A percentile compares a stretch with the other conserved stretches of the same genome.
Evolutionary conservation across 306 rosid genomes (phyloP).

Genomic region (Dalbergia cultrata): DNA sequence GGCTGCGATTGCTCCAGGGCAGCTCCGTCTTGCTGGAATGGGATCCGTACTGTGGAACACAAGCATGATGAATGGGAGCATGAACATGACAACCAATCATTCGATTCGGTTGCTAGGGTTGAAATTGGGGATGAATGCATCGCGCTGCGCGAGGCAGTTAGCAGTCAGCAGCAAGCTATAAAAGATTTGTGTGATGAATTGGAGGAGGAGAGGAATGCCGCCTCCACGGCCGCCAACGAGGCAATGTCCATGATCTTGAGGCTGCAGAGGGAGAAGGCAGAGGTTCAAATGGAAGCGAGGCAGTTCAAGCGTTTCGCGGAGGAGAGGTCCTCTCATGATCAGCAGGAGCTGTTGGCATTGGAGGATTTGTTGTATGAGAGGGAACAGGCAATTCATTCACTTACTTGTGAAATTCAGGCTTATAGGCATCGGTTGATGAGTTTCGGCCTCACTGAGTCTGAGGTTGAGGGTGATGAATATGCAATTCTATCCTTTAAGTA

Average conservation of each 20-base stretch:
- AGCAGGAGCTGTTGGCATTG: slow-evolving; percentile 72
- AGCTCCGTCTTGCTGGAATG: slow-evolving; percentile 50
- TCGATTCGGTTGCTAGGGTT: slow-evolving; percentile 65
- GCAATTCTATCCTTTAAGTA: slow-evolving; percentile 76
- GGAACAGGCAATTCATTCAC: slow-evolving; percentile 81
- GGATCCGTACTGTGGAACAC: slow-evolving; percentile 76
- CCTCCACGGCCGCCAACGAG: slow-evolving; percentile 92
- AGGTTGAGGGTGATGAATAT: slow-evolving; percentile 58
- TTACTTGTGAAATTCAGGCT: slow-evolving; percentile 84
- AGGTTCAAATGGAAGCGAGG: slow-evolving; percentile 91
- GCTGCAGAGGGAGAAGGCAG: slow-evolving; percentile 98
- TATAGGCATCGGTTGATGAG: slow-evolving; percentile 95
- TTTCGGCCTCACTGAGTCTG: slow-evolving; percentile 75
- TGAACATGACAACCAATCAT: not conserved
- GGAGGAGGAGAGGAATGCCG: slow-evolving; percentile 96
- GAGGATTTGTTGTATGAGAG: slow-evolving; percentile 89
- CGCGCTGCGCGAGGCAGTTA: slow-evolving; percentile 72
- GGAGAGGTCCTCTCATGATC: slow-evolving; percentile 85
- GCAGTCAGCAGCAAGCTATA: slow-evolving; percentile 71
- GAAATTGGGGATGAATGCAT: slow-evolving; percentile 75
- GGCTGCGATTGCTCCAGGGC: slow-evolving; percentile 60
- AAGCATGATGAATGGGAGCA: slow-evolving; percentile 51
- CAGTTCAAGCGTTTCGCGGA: slow-evolving; percentile 89
- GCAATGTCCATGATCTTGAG: slow-evolving; percentile 98
- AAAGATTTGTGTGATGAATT: slow-evolving; percentile 77